These are phyloP conservation scores for Benincasa hispida DNA, from an alignment of 306 rosid species.

Conservation along the genomic window DNA sequence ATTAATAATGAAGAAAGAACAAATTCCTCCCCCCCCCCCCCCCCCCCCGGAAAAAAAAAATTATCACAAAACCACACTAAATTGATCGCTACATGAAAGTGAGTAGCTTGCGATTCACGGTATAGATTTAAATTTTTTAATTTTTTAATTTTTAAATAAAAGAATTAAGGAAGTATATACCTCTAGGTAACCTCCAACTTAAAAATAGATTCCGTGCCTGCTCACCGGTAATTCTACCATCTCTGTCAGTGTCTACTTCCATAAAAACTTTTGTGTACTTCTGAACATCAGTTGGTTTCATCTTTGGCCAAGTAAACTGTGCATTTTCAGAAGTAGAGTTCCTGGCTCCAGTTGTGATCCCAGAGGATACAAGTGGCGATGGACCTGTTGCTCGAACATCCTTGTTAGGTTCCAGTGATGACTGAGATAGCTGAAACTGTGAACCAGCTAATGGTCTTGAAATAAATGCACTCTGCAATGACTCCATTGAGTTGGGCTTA, in stretches of 20 bases:
- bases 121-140: background rate
- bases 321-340: conserved; percentile 38
- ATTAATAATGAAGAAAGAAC: background rate
- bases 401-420: conserved; percentile 35
- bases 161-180: conserved; percentile 20
- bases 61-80: background rate
- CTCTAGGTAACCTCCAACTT: conserved; percentile 98
- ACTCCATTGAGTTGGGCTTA: conserved; percentile 45
- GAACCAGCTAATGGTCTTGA: conserved; percentile 36
- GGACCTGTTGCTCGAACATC: conserved; percentile 43
- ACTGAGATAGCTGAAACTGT: conserved; percentile 43
- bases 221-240: conserved; percentile 91
- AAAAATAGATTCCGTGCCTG: conserved; percentile 87
- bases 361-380: conserved; percentile 43
- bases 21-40: too few relatives aligned
- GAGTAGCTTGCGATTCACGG: background rate
- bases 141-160: too few relatives aligned
- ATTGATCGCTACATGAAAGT: background rate
- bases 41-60: too few relatives aligned
- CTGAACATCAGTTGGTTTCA: conserved; percentile 89
- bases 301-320: conserved; percentile 82
- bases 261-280: conserved; percentile 77
- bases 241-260: conserved; percentile 90
- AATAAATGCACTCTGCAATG: conserved; percentile 43
- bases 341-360: conserved; percentile 40